Base-by-base conservation (phyloP, 768 basidiomycete genomes). In the Lactarius tabidus region DNA sequence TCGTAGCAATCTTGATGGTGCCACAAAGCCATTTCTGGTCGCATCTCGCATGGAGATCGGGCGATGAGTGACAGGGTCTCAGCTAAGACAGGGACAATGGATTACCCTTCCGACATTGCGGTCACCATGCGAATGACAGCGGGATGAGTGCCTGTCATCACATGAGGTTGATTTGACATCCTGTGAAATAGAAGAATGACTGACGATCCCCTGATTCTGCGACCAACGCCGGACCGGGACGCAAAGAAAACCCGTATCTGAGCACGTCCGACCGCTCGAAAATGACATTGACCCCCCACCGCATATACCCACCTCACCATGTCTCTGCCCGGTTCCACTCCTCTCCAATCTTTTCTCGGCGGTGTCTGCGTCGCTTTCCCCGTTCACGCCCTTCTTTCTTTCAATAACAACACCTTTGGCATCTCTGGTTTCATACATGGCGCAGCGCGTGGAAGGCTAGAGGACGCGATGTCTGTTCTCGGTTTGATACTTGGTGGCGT, bases 381-480 rank as follows among this genome's bases (percentile, higher is more conserved):
- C 1, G 79, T 81, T 3, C 82, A 86, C 68, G 73, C 81, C 18
- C 75, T 87, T 6, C 72, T 84, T 35, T 70, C 84, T 17, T 76
- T 85, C 45, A 86, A 85, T 62, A 84, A 85, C 28, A 77, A 76
- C 62, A 79, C 82, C 55, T 83, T 85, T 66, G 86, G 86, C 1
- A 81, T 87, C 59, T 86, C 85, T 29, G 85, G 85, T 20, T 86
- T 86, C 67, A 69, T 87, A 3, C 83, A 86, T 71, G 77, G 80
- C 56, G 78, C 82, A 0, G 72, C 79, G 8, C 76, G 76, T 31
- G 83, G 85, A 20, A 73, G 74, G 64, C 68, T 69, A 35, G 85
- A 84, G 56, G 79, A 78, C 4, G 58, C 77, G 1, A 73, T 74
- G 2, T 79, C 79, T 8, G 78, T 79, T 9, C 67, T 73, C 33